These are phyloP conservation scores for Melanogaster broomeanus DNA, from an alignment of 768 basidiomycete species.

Conservation along the genomic window DNA sequence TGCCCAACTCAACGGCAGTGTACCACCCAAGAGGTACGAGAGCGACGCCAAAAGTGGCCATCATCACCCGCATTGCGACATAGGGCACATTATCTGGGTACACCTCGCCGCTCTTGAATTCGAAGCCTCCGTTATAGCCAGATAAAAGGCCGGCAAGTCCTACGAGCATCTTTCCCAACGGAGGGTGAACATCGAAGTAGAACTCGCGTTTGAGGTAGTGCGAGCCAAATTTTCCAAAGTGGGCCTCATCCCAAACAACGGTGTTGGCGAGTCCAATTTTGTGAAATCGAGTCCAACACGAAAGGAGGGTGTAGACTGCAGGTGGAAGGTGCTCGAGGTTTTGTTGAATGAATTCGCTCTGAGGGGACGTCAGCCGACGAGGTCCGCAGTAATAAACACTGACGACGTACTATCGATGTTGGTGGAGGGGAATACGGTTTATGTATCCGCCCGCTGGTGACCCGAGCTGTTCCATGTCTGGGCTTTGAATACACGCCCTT, in stretches of 20 bases:
- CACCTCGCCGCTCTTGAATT: constrained; percentile 88
- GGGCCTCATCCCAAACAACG: constrained; percentile 99
- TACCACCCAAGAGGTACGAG: constrained; percentile 98
- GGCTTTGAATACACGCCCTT: constrained; percentile 65
- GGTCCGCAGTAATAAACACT: constrained; percentile 4
- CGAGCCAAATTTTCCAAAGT: constrained; percentile 98
- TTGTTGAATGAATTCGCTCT: constrained; percentile 79
- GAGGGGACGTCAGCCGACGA: constrained; percentile 3
- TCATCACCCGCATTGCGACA: constrained; percentile 92
- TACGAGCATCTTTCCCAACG: constrained; percentile 98
- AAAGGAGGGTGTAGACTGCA: constrained; percentile 85
- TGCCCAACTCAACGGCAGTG: constrained; percentile 90
- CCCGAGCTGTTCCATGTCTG: constrained; percentile 36
- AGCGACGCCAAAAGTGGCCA: constrained; percentile 91
- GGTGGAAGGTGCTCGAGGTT: constrained; percentile 80
- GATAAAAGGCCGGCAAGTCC: constrained; percentile 88
- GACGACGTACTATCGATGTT: constrained; percentile 55
- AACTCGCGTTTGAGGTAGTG: constrained; percentile 99
- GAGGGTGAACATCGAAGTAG: constrained; percentile 99
- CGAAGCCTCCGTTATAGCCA: constrained; percentile 90
- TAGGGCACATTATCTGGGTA: constrained; percentile 89
- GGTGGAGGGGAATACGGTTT: constrained; percentile 64
- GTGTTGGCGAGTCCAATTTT: constrained; percentile 82
- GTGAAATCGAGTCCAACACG: constrained; percentile 95
- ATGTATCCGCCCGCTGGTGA: constrained; percentile 62